phyloP scores from a whole-genome alignment of 768 basidiomycete genomes.

The Arthromyces matolae region DNA sequence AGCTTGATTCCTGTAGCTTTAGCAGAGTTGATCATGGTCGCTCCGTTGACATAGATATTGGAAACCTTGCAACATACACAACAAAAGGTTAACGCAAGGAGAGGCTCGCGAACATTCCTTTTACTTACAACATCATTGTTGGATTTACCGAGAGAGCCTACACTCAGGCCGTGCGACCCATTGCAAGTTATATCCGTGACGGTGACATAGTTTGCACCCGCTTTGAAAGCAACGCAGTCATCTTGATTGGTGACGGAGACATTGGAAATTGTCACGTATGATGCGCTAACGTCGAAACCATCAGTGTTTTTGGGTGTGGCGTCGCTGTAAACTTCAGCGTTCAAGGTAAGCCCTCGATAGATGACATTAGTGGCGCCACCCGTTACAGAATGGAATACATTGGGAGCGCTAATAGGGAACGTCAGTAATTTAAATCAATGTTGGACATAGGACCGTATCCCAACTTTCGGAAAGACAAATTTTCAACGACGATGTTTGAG shows the following conservation, averaged over 20 bases:
- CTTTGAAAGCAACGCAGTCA: constrained; percentile 30
- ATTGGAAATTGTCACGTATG: constrained; percentile 25
- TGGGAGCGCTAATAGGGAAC: constrained; percentile 14
- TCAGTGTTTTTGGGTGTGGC: constrained; percentile 30
- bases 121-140: constrained; percentile 15
- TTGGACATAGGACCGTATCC: neutral
- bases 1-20: constrained; percentile 32
- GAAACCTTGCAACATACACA: constrained; percentile 15
- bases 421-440: neutral
- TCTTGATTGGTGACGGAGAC: constrained; percentile 27
- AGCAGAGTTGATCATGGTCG: constrained; percentile 28
- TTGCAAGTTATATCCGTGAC: constrained; percentile 28
- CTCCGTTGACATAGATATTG: constrained; percentile 24
- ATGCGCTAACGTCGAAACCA: constrained; percentile 27
- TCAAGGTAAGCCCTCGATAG: constrained; percentile 21
- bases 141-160: constrained; percentile 23
- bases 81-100: neutral
- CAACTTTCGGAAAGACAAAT: constrained; percentile 27
- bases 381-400: constrained; percentile 28
- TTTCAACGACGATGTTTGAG: constrained; percentile 25
- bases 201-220: constrained; percentile 24
- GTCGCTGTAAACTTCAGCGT: constrained; percentile 22
- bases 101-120: neutral
- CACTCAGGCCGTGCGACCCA: constrained; percentile 29
- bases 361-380: constrained; percentile 25